Conservation (phyloP, 345 rosid genomes). For the Hibiscus mutabilis region DNA sequence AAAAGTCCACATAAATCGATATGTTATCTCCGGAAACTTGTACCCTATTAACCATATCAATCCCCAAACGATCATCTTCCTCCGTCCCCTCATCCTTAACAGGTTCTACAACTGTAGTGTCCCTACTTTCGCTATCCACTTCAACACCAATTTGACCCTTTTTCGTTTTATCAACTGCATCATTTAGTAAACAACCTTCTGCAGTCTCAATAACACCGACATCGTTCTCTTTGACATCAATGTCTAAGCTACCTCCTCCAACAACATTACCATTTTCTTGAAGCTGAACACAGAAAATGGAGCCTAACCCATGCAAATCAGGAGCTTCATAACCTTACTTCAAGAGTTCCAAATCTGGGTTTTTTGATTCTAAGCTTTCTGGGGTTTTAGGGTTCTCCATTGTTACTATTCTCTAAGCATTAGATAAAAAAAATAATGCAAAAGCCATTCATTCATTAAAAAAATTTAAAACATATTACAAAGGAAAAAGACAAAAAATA, state of each 20-base stretch:
- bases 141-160: not conserved
- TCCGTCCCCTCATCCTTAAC: constrained; percentile 18
- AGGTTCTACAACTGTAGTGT: constrained; percentile 15
- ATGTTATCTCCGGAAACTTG: constrained; percentile 47
- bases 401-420: constrained; percentile 5
- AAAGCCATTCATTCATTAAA: too few species aligned
- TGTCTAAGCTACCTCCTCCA: constrained; percentile 11
- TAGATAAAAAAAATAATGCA: too few species aligned
- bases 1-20: constrained; percentile 67
- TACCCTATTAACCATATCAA: constrained; percentile 31
- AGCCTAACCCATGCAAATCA: constrained; percentile 19
- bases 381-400: constrained; percentile 37
- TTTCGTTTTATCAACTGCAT: constrained; percentile 4
- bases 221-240: constrained; percentile 9
- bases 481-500: too few species aligned
- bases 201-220: constrained; percentile 13
- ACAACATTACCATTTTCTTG: constrained; percentile 17
- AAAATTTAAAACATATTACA: too few species aligned
- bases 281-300: constrained; percentile 10
- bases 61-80: constrained; percentile 21
- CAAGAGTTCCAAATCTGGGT: constrained; percentile 41
- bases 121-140: constrained; percentile 8
- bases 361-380: constrained; percentile 34
- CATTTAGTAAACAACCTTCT: constrained; percentile 14
- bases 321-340: constrained; percentile 17